Conservation (phyloP, 1,284 basidiomycete species). For the Phaffia rhodozyma region DNA sequence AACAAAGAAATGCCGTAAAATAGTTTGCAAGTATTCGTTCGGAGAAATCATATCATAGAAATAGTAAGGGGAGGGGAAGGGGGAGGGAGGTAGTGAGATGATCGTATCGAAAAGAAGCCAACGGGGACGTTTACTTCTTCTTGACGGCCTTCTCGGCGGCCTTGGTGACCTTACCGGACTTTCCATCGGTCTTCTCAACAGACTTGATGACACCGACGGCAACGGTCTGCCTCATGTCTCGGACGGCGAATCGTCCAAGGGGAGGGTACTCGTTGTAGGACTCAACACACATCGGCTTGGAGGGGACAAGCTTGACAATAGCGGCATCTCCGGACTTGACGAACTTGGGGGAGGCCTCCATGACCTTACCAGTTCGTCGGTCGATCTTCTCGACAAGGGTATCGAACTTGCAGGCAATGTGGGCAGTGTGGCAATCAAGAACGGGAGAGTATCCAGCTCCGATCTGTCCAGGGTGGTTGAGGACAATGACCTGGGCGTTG, state of each 20-base stretch:
- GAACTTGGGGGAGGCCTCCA: slow-evolving; percentile 85
- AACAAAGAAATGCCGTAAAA: too few species aligned
- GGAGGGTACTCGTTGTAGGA: slow-evolving; percentile 96
- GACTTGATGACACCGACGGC: slow-evolving; percentile 96
- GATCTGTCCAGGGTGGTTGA: slow-evolving; percentile 99
- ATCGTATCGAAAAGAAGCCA: not conserved
- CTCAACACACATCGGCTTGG: slow-evolving; percentile 98
- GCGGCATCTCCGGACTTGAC: slow-evolving; percentile 93
- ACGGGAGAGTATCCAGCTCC: slow-evolving; percentile 79
- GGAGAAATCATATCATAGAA: too few species aligned
- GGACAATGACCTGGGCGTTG: slow-evolving; percentile 99
- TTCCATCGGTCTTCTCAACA: slow-evolving; percentile 83
- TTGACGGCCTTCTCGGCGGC: slow-evolving; percentile 88
- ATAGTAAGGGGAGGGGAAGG: too few species aligned
- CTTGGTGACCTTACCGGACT: slow-evolving; percentile 63
- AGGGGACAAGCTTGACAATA: slow-evolving; percentile 94
- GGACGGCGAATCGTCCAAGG: slow-evolving; percentile 83
- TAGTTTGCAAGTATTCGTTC: too few species aligned
- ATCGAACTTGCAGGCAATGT: slow-evolving; percentile 99
- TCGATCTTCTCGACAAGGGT: slow-evolving; percentile 99
- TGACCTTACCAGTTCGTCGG: slow-evolving; percentile 87
- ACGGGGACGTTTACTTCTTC: slow-evolving; percentile 66
- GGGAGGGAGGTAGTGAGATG: too few species aligned
- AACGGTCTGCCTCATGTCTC: slow-evolving; percentile 88
- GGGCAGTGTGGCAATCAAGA: slow-evolving; percentile 99